Evolutionary conservation across 2,329 filamentous ascomycete genomes (phyloP), one percentile per base, ranked within the genome.

Genomic region (Aurifilum marmelostoma): DNA sequence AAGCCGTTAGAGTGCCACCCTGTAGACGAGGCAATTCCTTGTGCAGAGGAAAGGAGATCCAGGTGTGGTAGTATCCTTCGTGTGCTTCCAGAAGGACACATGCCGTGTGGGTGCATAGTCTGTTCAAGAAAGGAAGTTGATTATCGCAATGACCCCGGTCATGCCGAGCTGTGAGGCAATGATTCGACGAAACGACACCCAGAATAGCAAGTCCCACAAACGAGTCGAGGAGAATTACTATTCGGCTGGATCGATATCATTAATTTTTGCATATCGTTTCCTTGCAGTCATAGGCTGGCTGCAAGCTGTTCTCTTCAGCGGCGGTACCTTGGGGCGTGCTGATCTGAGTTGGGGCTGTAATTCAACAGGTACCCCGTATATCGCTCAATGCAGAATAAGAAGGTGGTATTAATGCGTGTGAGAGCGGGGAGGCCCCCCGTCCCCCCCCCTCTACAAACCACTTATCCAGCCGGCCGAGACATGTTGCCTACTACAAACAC

Each of bases 351-450:
- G 27, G n/a, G 16, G 16, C 11, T 47, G 43, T 47, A n/a, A n/a
- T 60, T 47, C 3, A 37, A 39, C 29, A 29, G 24, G 12, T 24
- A 21, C 3, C 41, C 62, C 58, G 32, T 18, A 24, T 54, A 18
- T 62, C 32, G 56, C 65, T 62, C 21, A 29, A 62, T 54, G 32
- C 32, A 67, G 65, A 39, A 67, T 54, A 14, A 67, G 65, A 67
- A 67, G 65, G 65, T 67, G 65, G 32, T 41, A 54, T 27, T 8
- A 1, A 62, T 56, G 58, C 43, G 41, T 18, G 11, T 24, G 29
- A 32, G 21, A 14, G 39, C 18, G 43, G 18, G 29, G 56, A 18
- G 43, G 32, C 47, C 41, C n/a, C n/a, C n/a, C n/a, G n/a, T n/a
- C n/a, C n/a, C n/a, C n/a, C n/a, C n/a, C n/a, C n/a, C n/a, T n/a